Conservation (phyloP, 768 basidiomycete species). For the Mycena venus region DNA sequence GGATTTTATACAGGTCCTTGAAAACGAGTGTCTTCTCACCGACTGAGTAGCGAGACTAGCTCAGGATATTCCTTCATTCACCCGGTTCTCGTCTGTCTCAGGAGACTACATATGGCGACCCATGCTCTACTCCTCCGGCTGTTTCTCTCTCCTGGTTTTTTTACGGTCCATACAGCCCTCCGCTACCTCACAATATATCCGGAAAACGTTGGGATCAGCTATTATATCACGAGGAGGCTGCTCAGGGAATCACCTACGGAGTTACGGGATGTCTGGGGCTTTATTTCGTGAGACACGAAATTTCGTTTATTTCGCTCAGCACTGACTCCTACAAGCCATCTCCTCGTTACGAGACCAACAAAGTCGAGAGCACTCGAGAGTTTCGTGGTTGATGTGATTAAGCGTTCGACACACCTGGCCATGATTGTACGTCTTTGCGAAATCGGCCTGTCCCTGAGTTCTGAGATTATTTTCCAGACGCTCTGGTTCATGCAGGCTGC, state of each 20-base stretch:
- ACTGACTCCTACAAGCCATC: conserved; percentile 70
- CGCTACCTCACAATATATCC: conserved; percentile 86
- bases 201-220: conserved; percentile 92
- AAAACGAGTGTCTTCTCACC: too few species aligned
- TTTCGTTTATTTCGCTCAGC: conserved; percentile 28
- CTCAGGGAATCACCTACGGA: conserved; percentile 75
- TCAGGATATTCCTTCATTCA: too few species aligned
- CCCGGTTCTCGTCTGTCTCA: too few species aligned
- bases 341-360: conserved; percentile 93
- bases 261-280: conserved; percentile 89
- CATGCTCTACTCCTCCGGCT: conserved; percentile 92
- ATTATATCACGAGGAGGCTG: conserved; percentile 87
- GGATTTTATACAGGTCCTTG: too few species aligned
- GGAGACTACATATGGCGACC: too few species aligned
- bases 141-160: conserved; percentile 93
- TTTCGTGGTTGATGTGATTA: conserved; percentile 90
- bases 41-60: too few species aligned
- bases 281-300: conserved; percentile 76
- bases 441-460: conserved; percentile 33
- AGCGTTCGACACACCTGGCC: conserved; percentile 94
- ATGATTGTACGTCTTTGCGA: conserved; percentile 82
- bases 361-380: conserved; percentile 93
- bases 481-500: conserved; percentile 99
- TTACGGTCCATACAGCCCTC: conserved; percentile 94
- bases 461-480: conserved; percentile 66